Base-by-base conservation (phyloP, 2,329 filamentous ascomycete species). In the Trichoderma semiorbis region DNA sequence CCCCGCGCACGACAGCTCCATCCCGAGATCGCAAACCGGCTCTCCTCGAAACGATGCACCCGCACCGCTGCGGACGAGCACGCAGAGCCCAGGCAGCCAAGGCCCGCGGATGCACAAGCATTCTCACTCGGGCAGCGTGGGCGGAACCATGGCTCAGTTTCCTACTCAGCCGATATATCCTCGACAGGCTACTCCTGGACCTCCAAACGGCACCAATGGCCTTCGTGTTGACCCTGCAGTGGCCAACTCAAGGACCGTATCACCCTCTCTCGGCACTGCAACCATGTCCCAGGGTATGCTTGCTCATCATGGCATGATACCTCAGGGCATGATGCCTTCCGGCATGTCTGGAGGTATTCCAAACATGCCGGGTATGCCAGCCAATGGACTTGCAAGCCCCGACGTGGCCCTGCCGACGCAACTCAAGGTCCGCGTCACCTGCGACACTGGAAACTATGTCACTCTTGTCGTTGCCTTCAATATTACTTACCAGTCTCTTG, bases 401-500 rank as follows among this genome's bases (percentile, higher is more conserved):
- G 78, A 94, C 28, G 78, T 88, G 76, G 85, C 83, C 28, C 80
- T 87, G 64, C 89, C 86, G 60, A 90, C 93, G 8, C 96, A 98
- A 78, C 87, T 99, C 66, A 98, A 98, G 83, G 95, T 98, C 65
- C 97, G 97, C 80, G 94, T 99, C 71, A 95, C 95, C 78, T 97
- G 93, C 79, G 93, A 96, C 72, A 84, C 82, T 60, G 92, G 92
- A 61, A 96, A 95, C 78, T 97, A 97, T 76, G 92, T 98, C 72
- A 98, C 95, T 1, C 87, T 99, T n/a, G 95, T 99, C 12, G 97
- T 97, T 55, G 93, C 94, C 36, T 97, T 94, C 82, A 97, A 97
- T 79, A 98, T 98, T 77, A 92, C 93, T 53, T 98, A 97, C 82
- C 93, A 96, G 75, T 96, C 93, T 28, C 86, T 99, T 70, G 94